phyloP scores from a whole-genome alignment of 495 filamentous ascomycete species.

The Tuber magnatum region DNA sequence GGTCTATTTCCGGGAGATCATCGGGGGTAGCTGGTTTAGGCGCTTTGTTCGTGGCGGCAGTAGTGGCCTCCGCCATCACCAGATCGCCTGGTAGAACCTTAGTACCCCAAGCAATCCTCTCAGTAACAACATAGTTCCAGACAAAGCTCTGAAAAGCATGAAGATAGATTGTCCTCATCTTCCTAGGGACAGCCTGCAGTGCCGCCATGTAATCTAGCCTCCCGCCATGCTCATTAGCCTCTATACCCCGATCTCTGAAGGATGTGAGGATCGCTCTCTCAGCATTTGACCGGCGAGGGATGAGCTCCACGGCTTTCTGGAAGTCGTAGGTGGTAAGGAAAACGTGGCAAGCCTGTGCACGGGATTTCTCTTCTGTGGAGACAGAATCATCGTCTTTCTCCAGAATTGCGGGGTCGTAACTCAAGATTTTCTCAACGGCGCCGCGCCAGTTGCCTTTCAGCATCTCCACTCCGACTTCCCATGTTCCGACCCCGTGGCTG shows the following conservation, averaged over 20 bases:
- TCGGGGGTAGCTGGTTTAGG: constrained; percentile 29
- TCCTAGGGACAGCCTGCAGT: constrained; percentile 64
- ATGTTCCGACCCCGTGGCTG: constrained; percentile 70
- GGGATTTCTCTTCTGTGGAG: constrained; percentile 63
- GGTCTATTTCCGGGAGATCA: constrained; percentile 50
- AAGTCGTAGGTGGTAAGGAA: constrained; percentile 57
- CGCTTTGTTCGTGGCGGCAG: constrained; percentile 42
- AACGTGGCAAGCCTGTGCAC: constrained; percentile 64
- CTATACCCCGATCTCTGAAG: constrained; percentile 45
- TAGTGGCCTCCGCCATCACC: constrained; percentile 59
- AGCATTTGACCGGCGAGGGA: constrained; percentile 77
- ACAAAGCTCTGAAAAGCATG: constrained; percentile 92
- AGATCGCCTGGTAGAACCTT: constrained; percentile 79
- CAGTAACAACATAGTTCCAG: constrained; percentile 77
- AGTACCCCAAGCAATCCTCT: constrained; percentile 65
- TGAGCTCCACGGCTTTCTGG: constrained; percentile 52
- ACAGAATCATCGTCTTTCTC: constrained; percentile 45
- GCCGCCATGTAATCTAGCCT: constrained; percentile 67
- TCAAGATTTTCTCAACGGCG: constrained; percentile 65
- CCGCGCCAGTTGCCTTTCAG: constrained; percentile 71
- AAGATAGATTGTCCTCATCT: constrained; percentile 84
- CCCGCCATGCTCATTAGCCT: constrained; percentile 24
- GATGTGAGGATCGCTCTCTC: constrained; percentile 71
- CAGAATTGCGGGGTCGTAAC: constrained; percentile 54
- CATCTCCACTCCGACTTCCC: constrained; percentile 73